Conservation (phyloP, 371 early-diverging fungal species). For the Zychaea mexicana region DNA sequence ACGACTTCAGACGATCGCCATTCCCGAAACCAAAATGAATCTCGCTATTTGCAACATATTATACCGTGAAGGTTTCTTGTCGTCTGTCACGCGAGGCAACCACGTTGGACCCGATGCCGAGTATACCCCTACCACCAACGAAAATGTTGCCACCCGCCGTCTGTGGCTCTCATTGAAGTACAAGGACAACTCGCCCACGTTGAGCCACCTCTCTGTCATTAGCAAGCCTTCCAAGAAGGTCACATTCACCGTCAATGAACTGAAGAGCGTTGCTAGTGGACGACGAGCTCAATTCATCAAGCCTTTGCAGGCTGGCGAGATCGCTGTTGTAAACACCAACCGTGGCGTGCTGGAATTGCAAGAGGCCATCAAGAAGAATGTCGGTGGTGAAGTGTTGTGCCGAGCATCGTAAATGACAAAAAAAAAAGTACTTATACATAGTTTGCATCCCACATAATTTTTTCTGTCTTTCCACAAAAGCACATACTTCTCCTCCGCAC, state of each 20-base stretch:
- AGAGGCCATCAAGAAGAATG: conserved; percentile 83
- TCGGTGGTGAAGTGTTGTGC: conserved; percentile 91
- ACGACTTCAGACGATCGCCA: conserved; percentile 78
- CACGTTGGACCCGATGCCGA: conserved; percentile 69
- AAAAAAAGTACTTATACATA: background rate
- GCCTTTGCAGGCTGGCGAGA: conserved; percentile 88
- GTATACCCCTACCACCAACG: conserved; percentile 78
- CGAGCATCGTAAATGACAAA: conserved; percentile 48
- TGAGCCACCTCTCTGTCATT: conserved; percentile 71
- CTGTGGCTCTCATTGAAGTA: conserved; percentile 96
- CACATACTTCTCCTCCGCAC: too few relatives aligned
- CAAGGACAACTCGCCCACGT: conserved; percentile 81
- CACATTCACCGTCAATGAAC: conserved; percentile 77
- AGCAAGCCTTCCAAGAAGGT: conserved; percentile 86
- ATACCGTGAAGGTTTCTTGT: conserved; percentile 91
- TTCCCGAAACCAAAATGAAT: conserved; percentile 92
- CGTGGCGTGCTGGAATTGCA: conserved; percentile 92
- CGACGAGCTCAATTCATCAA: conserved; percentile 73
- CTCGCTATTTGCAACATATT: conserved; percentile 83
- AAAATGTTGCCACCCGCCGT: conserved; percentile 85
- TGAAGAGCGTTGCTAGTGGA: conserved; percentile 74
- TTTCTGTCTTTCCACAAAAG: too few relatives aligned
- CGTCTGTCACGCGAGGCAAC: conserved; percentile 80
- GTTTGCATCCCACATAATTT: too few relatives aligned
- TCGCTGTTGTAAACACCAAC: conserved; percentile 86